These are phyloP conservation scores for Sanguinoderma infundibulare DNA, from an alignment of 1,284 basidiomycete species.

Conservation along the genomic window DNA sequence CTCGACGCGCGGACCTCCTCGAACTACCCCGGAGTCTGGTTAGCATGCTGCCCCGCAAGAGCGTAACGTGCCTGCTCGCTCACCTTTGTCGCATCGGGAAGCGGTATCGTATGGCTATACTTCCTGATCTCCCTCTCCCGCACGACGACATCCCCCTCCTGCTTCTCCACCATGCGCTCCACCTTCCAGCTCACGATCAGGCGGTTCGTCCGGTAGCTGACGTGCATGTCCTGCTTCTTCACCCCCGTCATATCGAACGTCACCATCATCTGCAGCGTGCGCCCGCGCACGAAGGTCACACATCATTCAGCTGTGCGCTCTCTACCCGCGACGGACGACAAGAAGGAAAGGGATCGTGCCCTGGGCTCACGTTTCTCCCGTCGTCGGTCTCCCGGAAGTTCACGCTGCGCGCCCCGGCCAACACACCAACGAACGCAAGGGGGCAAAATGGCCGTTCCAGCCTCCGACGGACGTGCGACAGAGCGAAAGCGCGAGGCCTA, in stretches of 20 bases:
- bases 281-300: conserved; percentile 3
- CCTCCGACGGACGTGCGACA: neutral
- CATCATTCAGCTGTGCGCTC: neutral
- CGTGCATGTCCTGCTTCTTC: conserved; percentile 71
- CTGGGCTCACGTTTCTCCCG: conserved; percentile 54
- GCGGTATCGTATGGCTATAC: conserved; percentile 49
- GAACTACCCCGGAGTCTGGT: conserved; percentile 48
- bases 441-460: neutral
- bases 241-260: conserved; percentile 69
- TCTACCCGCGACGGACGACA: neutral
- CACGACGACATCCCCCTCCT: conserved; percentile 57
- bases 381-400: conserved; percentile 69
- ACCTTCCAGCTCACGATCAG: conserved; percentile 73
- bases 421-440: conserved; percentile 6
- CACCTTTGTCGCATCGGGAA: conserved; percentile 54
- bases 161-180: conserved; percentile 58
- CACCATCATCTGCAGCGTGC: conserved; percentile 38
- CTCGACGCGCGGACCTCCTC: conserved; percentile 68
- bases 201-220: conserved; percentile 65
- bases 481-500: conserved; percentile 31
- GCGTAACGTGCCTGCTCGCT: neutral
- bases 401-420: conserved; percentile 45
- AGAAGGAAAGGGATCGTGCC: conserved; percentile 30
- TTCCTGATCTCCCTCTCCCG: conserved; percentile 63
- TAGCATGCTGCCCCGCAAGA: conserved; percentile 3